Conservation (phyloP, 2,329 filamentous ascomycete species). For the Malbranchea cinnamomea region DNA sequence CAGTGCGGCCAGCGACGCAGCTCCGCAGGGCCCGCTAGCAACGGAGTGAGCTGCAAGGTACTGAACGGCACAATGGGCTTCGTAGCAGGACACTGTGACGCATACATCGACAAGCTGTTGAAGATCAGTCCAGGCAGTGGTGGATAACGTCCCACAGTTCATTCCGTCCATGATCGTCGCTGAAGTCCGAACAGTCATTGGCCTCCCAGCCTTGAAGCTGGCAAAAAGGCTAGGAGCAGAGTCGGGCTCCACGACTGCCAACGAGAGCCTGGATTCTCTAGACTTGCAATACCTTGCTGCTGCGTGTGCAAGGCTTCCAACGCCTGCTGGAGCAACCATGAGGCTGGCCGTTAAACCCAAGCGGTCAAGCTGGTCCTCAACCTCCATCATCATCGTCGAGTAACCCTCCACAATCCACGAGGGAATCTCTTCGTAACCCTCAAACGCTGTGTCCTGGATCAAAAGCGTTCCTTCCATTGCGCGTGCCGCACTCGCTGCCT, state of each 20-base stretch:
- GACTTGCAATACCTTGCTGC: constrained; percentile 51
- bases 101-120: constrained; percentile 43
- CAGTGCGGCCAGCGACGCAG: constrained; percentile 41
- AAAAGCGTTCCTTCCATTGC: constrained; percentile 34
- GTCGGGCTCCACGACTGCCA: constrained; percentile 58
- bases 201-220: constrained; percentile 34
- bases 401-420: constrained; percentile 68
- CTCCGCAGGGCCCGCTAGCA: constrained; percentile 47
- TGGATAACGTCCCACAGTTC: constrained; percentile 55
- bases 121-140: constrained; percentile 49
- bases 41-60: constrained; percentile 37
- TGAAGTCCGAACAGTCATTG: constrained; percentile 38
- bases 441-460: constrained; percentile 54
- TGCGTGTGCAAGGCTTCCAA: constrained; percentile 57
- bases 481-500: constrained; percentile 29
- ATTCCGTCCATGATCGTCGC: constrained; percentile 61
- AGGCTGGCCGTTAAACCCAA: constrained; percentile 26
- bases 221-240: constrained; percentile 40
- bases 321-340: constrained; percentile 53
- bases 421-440: constrained; percentile 51
- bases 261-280: constrained; percentile 17
- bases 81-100: constrained; percentile 44
- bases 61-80: constrained; percentile 44
- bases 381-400: constrained; percentile 53
- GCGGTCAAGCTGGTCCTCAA: constrained; percentile 44